Percentiles rank a stretch among this genome's conserved stretches.
Evolutionary conservation across 805 yeast genomes (phyloP).

Genomic region (Ogataea neopini): DNA sequence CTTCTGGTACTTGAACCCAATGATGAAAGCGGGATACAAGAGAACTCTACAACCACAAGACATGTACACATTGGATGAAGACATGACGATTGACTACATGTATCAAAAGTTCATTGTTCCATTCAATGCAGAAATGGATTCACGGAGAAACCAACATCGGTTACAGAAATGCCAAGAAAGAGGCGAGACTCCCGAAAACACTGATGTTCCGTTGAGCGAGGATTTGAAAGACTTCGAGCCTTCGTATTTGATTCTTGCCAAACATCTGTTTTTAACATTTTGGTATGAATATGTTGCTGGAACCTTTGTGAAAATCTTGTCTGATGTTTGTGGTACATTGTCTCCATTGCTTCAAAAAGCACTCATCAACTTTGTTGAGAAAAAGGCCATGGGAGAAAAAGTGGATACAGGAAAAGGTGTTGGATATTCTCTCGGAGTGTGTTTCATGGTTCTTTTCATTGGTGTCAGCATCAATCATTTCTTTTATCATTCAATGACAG

Average conservation of each 20-base stretch:
- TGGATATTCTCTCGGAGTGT: constrained; percentile 76
- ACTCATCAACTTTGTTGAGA: constrained; percentile 62
- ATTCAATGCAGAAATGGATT: constrained; percentile 35
- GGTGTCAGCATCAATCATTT: constrained; percentile 59
- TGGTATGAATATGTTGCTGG: constrained; percentile 45
- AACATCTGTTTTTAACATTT: constrained; percentile 51
- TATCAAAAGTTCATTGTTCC: constrained; percentile 38
- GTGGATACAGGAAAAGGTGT: constrained; percentile 59
- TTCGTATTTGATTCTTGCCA: constrained; percentile 27
- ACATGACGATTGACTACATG: constrained; percentile 44
- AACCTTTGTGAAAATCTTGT: constrained; percentile 40
- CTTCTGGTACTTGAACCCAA: constrained; percentile 70
- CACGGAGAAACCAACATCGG: constrained; percentile 32
- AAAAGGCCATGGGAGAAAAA: constrained; percentile 43
- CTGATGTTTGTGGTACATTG: constrained; percentile 51
- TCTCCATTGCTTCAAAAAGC: constrained; percentile 68
- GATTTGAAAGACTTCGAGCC: constrained; percentile 30
- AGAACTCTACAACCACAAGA: constrained; percentile 69
- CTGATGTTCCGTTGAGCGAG: constrained; percentile 17
- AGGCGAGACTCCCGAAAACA: constrained; percentile 22
- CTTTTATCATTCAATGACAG: constrained; percentile 57
- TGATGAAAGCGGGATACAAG: constrained; percentile 67
- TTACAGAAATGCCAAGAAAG: constrained; percentile 31
- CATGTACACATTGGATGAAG: constrained; percentile 47
- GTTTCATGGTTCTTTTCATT: constrained; percentile 50